Base-by-base conservation (phyloP, 441 rosid genomes). In the Erysimum pusillum region DNA sequence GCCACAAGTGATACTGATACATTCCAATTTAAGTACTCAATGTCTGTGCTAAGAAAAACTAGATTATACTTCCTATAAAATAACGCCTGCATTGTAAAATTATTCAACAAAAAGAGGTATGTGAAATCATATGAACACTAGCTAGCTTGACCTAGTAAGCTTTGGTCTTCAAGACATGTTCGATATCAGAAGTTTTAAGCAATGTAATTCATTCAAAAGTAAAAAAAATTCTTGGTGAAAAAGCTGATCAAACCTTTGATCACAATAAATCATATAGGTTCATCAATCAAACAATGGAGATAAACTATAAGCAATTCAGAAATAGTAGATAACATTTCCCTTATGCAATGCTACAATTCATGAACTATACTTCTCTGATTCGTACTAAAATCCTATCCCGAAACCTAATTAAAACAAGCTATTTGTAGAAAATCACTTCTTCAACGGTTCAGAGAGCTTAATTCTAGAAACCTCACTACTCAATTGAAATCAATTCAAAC, bases 161-260 rank as follows among this genome's bases (percentile, higher is more conserved):
- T n/a, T n/a, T n/a, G n/a, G n/a, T n/a, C n/a, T 32, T 44, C 74
- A 76, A 68, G 56, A 69, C 34, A 69, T 28, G 69, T 61, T 7
- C 9, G 9, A 15, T 10, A 11, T 39, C 44, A 67, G 11, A 42
- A 39, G 35, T 14, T 51, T 51, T 44, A 51, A 39, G 32, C 35
- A 36, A 48, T 38, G 52, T 28, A 5, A 39, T 8, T 12, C 13
- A 54, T 65, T 14, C 12, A 0, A 66, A 56, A 46, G 20, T n/a
- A n/a, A 42, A 63, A 63, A 63, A 52, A 41, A 22, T 52, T 38
- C 44, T 14, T 12, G 34, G 42, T 34, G 42, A 20, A 3, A 1
- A 22, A 34, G 48, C 22, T 48, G 68, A 67, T 59, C 25, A 6
- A 48, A 44, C 44, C 58, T 31, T 18, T 72, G 9, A 45, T 14